Evolutionary conservation across 352 stramenopile species (phyloP).

Genomic region (Pythium aristosporum): DNA sequence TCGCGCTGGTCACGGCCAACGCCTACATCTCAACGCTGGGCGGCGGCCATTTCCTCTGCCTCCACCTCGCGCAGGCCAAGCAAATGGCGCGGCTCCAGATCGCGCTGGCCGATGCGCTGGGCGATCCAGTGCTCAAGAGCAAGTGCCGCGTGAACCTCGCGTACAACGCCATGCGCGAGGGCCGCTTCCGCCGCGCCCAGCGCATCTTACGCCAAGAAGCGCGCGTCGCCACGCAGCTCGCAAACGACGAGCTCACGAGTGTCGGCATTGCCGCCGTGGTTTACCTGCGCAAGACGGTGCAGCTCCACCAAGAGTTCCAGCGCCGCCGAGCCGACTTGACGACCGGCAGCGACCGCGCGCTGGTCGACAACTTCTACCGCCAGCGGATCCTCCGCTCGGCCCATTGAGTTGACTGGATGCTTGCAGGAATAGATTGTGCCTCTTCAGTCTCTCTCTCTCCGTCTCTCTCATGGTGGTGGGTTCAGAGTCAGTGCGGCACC

Average conservation of each 20-base stretch:
- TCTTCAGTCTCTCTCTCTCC: conserved; percentile 2
- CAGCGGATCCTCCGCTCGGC: conserved; percentile 67
- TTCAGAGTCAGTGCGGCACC: background rate
- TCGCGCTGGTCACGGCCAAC: conserved; percentile 78
- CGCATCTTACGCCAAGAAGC: conserved; percentile 52
- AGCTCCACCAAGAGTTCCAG: conserved; percentile 56
- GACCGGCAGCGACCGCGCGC: conserved; percentile 20
- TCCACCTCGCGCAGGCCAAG: conserved; percentile 68
- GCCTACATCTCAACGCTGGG: conserved; percentile 84
- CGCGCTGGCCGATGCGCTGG: conserved; percentile 63
- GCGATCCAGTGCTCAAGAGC: conserved; percentile 74
- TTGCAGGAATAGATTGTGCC: conserved; percentile 5
- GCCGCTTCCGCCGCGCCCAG: conserved; percentile 56
- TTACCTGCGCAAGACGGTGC: conserved; percentile 68
- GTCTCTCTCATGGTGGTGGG: background rate
- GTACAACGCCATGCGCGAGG: conserved; percentile 75
- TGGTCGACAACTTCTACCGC: conserved; percentile 81
- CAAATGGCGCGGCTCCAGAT: conserved; percentile 80
- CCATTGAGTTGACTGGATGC: conserved; percentile 36
- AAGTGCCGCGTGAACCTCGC: conserved; percentile 83
- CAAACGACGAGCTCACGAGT: conserved; percentile 54
- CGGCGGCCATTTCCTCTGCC: conserved; percentile 77
- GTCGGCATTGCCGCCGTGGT: conserved; percentile 61
- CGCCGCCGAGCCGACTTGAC: conserved; percentile 26
- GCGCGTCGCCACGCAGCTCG: conserved; percentile 42